Evolutionary conservation across 208 protist genomes (phyloP), one percentile per base, ranked within the genome.

Genomic region (Naegleria lovaniensis): DNA sequence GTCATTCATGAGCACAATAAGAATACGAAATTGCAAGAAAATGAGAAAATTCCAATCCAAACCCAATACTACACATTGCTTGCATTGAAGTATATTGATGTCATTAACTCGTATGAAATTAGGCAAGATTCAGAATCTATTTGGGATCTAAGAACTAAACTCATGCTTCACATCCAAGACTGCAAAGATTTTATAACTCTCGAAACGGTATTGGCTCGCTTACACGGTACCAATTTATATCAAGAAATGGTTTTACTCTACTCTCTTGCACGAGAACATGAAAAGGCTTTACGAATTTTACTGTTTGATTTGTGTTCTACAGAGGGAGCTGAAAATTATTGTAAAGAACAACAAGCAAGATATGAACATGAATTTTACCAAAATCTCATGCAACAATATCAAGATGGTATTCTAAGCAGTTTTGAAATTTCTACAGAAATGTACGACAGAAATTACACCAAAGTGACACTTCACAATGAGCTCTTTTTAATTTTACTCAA

Each of bases 11-110:
- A 79, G 3, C 7, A 36, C 9, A 75, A 75, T 75, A 75, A 75
- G 13, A 75, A 75, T 75, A 22, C 13, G 4, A 75, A 75, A 75
- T 75, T 75, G 16, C 13, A 29, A 75, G 29, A 36, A 5, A 0
- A 36, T 13, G 55, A 67, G 22, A 67, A 67, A 67, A 2, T 79
- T 36, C 25, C 19, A 36, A 79, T 79, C 7, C 67, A 19, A 9
- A 79, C 19, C n/a, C 67, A 79, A 79, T 79, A 79, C 29, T 79
- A 79, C n/a, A 79, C 67, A 36, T 33, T 79, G 6, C 9, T 79
- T 2, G 67, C 67, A 11, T 79, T 79, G n/a, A 79, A 79, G 9
- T 79, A 79, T 79, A 79, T 79, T 79, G 67, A 79, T 79, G 67
- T 29, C 6, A 79, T 79, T 13, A 79, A 11, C 36, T 36, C 16